Base-by-base conservation (phyloP, 306 rosid genomes). In the Cicer pinnatifidum region DNA sequence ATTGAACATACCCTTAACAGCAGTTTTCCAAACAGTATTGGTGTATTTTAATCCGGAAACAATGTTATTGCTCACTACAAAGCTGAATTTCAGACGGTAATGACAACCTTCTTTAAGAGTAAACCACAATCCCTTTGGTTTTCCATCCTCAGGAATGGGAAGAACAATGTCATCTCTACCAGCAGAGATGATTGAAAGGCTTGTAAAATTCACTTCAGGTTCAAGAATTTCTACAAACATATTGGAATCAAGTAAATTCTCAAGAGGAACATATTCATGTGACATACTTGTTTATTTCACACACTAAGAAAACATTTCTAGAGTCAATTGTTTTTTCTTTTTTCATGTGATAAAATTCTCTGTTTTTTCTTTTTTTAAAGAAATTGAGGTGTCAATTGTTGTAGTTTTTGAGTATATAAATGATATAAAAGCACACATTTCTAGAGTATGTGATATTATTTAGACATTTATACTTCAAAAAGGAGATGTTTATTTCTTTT, bases 61-160 rank as follows among this genome's bases (percentile, higher is more conserved):
- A 60, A 94, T 91, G 85, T 94, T 94, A 13, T 90, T 91, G 86
- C 64, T 75, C 45, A 94, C 99, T 80, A 83, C 69, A 56, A 94
- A 88, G 54, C 88, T 72, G 87, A 94, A 94, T 62, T 85, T 63
- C 68, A 94, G 82, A 45, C 83, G 80, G 84, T 91, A 94, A 41
- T 71, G 89, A 81, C 96, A 84, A 10, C 96, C 99, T 86, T 94
- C 97, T 83, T 94, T 91, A 78, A 94, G 84, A 82, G 97, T 91
- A 62, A 94, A 94, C 97, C 98, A 94, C 58, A 78, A 75, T 43
- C 98, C 92, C 78, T 94, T 88, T 67, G 91, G 98, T 39, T 88
- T 94, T 63, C 96, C 96, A 67, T 43, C 56, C 59, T 88, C 91
- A 1, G 96, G 96, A 72, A 91, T 80, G 1, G 91, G 81, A 59